Percentiles rank a stretch among this genome's conserved stretches.
These are phyloP conservation scores for Orbilia blumenaviensis DNA, from an alignment of 2,329 filamentous ascomycete genomes.

Conservation along the genomic window DNA sequence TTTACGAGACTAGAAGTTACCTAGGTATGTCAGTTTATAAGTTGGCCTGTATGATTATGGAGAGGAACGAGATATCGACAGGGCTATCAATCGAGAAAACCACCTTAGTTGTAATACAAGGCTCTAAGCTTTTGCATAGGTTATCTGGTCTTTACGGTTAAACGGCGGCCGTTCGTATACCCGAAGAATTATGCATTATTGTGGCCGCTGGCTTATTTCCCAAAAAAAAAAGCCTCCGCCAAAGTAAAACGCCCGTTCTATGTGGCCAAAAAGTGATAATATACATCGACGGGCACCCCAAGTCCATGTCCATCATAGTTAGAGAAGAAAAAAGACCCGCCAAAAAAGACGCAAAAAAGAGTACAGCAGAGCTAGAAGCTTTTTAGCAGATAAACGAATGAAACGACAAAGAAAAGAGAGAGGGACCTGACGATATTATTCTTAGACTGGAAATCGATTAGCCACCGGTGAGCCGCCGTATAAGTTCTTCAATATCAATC, in stretches of 20 bases:
- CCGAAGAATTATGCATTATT: slow-evolving; percentile 3
- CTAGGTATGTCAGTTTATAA: no score
- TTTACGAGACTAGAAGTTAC: no score
- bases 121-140: no score
- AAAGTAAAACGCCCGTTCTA: neutral
- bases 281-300: neutral
- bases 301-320: no score
- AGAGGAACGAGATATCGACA: no score
- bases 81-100: no score
- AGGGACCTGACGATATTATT: no score
- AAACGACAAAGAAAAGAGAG: neutral
- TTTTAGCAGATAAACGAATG: neutral
- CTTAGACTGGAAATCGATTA: neutral
- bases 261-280: slow-evolving; percentile 3
- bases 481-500: slow-evolving; percentile 48
- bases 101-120: no score
- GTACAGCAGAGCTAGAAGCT: neutral
- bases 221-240: slow-evolving; percentile 3
- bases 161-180: no score
- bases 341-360: neutral
- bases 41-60: no score
- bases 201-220: neutral
- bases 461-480: slow-evolving; percentile 43
- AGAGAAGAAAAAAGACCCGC: no score
- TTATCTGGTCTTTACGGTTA: no score